These are phyloP conservation scores for Kodamaea ohmeri DNA, from an alignment of 1,139 yeast species.

Conservation along the genomic window DNA sequence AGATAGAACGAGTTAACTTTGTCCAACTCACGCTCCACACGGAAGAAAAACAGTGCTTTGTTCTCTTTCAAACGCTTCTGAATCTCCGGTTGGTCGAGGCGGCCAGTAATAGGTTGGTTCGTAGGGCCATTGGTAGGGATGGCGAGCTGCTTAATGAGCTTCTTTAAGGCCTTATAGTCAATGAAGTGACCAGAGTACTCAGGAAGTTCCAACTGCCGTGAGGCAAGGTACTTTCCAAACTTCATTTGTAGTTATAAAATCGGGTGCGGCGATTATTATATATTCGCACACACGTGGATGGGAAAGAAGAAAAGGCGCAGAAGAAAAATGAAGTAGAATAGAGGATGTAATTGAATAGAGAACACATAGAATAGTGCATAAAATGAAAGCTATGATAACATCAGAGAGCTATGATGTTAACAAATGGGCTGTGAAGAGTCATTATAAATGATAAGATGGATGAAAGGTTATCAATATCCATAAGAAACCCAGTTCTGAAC, in stretches of 20 bases:
- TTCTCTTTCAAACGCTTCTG: slow-evolving; percentile 78
- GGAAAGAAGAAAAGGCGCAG: neutral
- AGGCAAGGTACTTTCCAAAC: slow-evolving; percentile 92
- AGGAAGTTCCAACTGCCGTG: slow-evolving; percentile 90
- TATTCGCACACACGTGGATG: slow-evolving; percentile 9
- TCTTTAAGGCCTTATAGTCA: slow-evolving; percentile 89
- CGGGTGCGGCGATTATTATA: slow-evolving; percentile 1
- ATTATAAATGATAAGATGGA: too few species aligned
- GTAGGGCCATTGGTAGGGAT: slow-evolving; percentile 30
- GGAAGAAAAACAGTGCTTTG: slow-evolving; percentile 90
- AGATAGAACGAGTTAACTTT: slow-evolving; percentile 87
- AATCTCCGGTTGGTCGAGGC: slow-evolving; percentile 20
- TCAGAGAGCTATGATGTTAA: too few species aligned
- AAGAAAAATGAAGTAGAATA: neutral
- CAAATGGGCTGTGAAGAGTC: too few species aligned
- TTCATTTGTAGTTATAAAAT: slow-evolving; percentile 48
- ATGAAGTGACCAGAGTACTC: slow-evolving; percentile 93
- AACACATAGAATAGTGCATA: too few species aligned
- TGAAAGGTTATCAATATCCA: too few species aligned
- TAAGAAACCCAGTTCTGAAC: too few species aligned
- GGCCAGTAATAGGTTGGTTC: slow-evolving; percentile 15
- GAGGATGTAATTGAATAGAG: too few species aligned
- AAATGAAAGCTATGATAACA: too few species aligned
- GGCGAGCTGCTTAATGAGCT: slow-evolving; percentile 68
- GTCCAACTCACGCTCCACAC: slow-evolving; percentile 89